Percentiles rank a stretch among this genome's conserved stretches.
phyloP scores from a whole-genome alignment of 2,329 filamentous ascomycete genomes.

The Ophiosphaerella korrae region DNA sequence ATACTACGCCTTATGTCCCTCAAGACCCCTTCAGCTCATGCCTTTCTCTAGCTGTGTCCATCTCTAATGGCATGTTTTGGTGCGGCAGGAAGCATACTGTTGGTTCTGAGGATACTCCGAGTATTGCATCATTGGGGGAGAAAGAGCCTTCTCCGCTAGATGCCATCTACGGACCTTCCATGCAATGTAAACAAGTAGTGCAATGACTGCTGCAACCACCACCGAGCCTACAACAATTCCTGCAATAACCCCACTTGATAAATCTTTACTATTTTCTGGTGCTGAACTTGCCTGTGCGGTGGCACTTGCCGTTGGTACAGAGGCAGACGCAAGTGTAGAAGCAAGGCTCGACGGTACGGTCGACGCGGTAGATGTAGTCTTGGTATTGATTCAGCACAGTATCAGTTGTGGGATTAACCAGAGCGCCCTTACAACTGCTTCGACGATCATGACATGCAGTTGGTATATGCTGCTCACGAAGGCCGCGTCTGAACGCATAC shows the following conservation, averaged over 20 bases:
- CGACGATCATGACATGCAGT: constrained; percentile 2
- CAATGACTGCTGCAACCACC: too few relatives aligned
- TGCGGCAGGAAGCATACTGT: neutral
- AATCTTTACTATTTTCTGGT: too few relatives aligned
- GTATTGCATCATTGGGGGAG: neutral
- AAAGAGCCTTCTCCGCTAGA: neutral
- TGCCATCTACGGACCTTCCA: neutral
- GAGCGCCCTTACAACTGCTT: neutral
- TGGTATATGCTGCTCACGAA: constrained; percentile 7
- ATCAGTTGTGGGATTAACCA: neutral
- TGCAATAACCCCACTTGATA: too few relatives aligned
- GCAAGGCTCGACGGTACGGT: too few relatives aligned
- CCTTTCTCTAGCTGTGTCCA: neutral
- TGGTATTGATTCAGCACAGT: neutral
- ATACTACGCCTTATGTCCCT: neutral
- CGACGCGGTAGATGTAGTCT: too few relatives aligned
- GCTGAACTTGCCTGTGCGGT: too few relatives aligned
- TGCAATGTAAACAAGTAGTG: neutral
- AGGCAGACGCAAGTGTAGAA: too few relatives aligned
- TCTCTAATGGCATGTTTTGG: neutral
- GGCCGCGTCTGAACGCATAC: neutral
- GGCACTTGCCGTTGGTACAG: too few relatives aligned
- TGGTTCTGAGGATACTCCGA: neutral
- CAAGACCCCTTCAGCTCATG: neutral
- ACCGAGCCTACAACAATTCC: too few relatives aligned